phyloP scores from a whole-genome alignment of 768 basidiomycete genomes.

The Hygrocybe punicea region DNA sequence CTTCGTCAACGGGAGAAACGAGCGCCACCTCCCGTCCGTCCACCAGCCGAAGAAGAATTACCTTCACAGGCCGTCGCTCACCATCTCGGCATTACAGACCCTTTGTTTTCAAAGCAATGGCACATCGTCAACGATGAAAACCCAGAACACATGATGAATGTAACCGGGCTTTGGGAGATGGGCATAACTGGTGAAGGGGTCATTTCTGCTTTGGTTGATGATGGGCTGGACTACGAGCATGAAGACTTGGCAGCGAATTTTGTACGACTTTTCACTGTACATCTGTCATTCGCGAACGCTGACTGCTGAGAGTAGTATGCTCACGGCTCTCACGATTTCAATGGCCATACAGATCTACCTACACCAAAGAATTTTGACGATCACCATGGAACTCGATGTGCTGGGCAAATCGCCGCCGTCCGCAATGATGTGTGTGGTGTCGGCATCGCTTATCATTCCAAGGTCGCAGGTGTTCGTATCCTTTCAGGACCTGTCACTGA shows the following conservation, averaged over 20 bases:
- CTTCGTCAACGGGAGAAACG: constrained; percentile 71
- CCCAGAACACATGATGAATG: constrained; percentile 86
- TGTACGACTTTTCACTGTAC: constrained; percentile 48
- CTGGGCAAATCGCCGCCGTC: constrained; percentile 91
- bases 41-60: constrained; percentile 28
- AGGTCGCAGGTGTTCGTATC: constrained; percentile 92
- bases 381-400: constrained; percentile 96
- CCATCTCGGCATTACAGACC: constrained; percentile 71
- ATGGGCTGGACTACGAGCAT: constrained; percentile 88
- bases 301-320: constrained; percentile 63
- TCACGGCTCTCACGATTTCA: constrained; percentile 91
- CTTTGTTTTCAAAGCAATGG: constrained; percentile 85
- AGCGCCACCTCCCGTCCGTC: constrained; percentile 59
- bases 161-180: constrained; percentile 87
- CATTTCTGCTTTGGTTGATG: constrained; percentile 87
- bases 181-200: constrained; percentile 86
- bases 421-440: constrained; percentile 93
- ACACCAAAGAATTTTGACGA: constrained; percentile 87
- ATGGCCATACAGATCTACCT: constrained; percentile 85
- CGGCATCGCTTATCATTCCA: constrained; percentile 88
- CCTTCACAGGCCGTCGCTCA: constrained; percentile 48
- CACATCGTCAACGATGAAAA: constrained; percentile 87
- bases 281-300: constrained; percentile 1
- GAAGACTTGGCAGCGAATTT: constrained; percentile 89
- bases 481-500: constrained; percentile 94